Base-by-base conservation (phyloP, 805 yeast species). In the Yarrowia sp. region DNA sequence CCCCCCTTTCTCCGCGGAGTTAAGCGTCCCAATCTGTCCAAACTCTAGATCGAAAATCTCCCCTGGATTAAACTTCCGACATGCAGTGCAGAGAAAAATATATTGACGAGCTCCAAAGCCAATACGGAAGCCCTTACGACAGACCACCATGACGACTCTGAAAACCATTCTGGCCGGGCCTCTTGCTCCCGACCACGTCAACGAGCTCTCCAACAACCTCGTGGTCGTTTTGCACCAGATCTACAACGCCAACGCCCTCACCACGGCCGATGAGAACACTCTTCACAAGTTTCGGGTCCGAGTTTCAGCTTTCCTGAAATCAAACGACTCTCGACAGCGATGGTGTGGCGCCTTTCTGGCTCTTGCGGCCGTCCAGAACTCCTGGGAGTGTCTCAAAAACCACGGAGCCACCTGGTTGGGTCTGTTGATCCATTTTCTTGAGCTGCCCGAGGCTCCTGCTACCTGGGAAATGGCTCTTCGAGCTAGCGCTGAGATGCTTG, bases 351-450 rank as follows among this genome's bases (percentile, higher is more conserved):
- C 77, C 8, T 77, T 78, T 49, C 67, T 82, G 4, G 78, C 75
- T 36, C 68, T 72, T 7, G 67, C 70, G 0, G 72, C 76, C 1
- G 63, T 76, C 8, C 53, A 70, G 12, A 67, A 35, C 10, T 74
- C 75, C 70, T 73, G 77, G 75, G 73, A 72, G 4, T 69, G 73
- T 16, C 70, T 82, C 42, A 75, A 80, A 42, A 71, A 74, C n/a
- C 81, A 78, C 55, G 85, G 84, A 11, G 72, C 76, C 1, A 67
- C 73, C 4, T 80, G 83, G 78, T 76, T 79, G 10, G 75, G 74
- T 11, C 77, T 77, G 16, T 58, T 82, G 65, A 70, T 80, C 52
- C 82, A 81, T 69, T 72, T 77, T 26, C 74, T 82, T 9, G 79
- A 77, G 48, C 76, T 80, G 15, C 78, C 77, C n/a, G 76, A 77